phyloP scores from a whole-genome alignment of 306 rosid species.

The Boehmeria nivea region DNA sequence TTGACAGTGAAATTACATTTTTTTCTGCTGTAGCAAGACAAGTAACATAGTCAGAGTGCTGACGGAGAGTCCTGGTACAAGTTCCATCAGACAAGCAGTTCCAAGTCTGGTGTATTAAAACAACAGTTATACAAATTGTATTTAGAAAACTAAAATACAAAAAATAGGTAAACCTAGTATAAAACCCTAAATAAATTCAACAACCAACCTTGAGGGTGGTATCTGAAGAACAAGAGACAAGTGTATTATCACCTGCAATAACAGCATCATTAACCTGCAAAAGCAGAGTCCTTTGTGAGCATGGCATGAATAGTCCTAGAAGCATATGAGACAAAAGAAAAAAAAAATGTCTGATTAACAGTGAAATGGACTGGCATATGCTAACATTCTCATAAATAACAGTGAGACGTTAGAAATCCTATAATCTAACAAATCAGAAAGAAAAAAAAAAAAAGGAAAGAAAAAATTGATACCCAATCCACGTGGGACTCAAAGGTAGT shows the following conservation, averaged over 20 bases:
- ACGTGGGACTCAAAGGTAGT: constrained; percentile 98
- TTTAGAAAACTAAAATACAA: constrained; percentile 8
- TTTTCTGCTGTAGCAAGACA: constrained; percentile 85
- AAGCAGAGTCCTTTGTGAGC: too few species aligned
- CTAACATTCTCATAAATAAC: not conserved
- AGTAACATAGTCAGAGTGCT: constrained; percentile 90
- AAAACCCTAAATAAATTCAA: constrained; percentile 11
- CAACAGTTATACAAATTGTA: constrained; percentile 5
- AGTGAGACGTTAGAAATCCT: too few species aligned
- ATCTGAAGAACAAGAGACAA: constrained; percentile 97
- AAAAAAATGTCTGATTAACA: too few species aligned
- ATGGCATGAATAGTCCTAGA: too few species aligned
- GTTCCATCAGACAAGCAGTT: constrained; percentile 65
- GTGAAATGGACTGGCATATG: too few species aligned
- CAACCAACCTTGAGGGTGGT: constrained; percentile 81
- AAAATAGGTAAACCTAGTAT: constrained; percentile 15
- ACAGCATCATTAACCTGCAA: constrained; percentile 94
- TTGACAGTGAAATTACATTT: constrained; percentile 76
- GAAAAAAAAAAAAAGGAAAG: too few species aligned
- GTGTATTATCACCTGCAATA: constrained; percentile 78
- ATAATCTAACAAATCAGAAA: not conserved
- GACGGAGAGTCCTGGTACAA: constrained; percentile 78
- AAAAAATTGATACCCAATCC: constrained; percentile 71
- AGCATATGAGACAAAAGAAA: too few species aligned
- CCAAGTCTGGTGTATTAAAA: constrained; percentile 64